Conservation (phyloP, 176 grass and related monocot genomes). For the Hordeum marinum region DNA sequence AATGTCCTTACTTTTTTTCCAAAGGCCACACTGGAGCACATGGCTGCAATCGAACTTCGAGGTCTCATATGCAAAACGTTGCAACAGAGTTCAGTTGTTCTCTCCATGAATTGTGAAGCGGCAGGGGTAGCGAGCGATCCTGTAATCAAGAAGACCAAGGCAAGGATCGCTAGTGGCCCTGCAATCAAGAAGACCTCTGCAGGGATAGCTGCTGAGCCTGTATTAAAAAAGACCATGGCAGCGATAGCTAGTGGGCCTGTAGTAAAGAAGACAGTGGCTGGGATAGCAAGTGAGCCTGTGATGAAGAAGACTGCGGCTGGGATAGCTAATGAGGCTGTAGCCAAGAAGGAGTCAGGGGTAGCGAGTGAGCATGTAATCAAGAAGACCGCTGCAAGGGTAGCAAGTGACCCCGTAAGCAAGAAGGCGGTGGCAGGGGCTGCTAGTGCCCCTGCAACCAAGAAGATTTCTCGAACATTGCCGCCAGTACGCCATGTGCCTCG, state of each 20-base stretch:
- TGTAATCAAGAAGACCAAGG: constrained; percentile 21
- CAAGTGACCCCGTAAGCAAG: neutral
- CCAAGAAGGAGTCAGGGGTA: neutral
- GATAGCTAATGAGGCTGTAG: neutral
- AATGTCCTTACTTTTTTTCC: constrained; percentile 68
- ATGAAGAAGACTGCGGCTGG: neutral
- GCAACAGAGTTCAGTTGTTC: constrained; percentile 29
- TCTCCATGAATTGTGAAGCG: neutral
- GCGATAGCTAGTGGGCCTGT: neutral
- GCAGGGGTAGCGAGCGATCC: neutral
- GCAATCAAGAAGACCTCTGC: neutral
- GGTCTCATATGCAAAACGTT: constrained; percentile 44
- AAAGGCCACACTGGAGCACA: constrained; percentile 64
- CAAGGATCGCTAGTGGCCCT: neutral
- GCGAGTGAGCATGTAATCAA: neutral
- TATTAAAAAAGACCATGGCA: neutral
- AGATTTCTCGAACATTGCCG: constrained; percentile 14
- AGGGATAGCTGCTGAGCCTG: neutral
- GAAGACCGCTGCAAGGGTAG: neutral
- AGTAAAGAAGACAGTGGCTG: neutral
- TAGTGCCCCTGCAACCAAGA: constrained; percentile 10
- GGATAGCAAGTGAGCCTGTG: neutral
- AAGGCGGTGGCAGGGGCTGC: neutral
- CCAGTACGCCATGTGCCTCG: constrained; percentile 15
- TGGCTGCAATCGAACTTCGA: constrained; percentile 58